Conservation (phyloP, 345 rosid genomes). For the Rhizophora apiculata region DNA sequence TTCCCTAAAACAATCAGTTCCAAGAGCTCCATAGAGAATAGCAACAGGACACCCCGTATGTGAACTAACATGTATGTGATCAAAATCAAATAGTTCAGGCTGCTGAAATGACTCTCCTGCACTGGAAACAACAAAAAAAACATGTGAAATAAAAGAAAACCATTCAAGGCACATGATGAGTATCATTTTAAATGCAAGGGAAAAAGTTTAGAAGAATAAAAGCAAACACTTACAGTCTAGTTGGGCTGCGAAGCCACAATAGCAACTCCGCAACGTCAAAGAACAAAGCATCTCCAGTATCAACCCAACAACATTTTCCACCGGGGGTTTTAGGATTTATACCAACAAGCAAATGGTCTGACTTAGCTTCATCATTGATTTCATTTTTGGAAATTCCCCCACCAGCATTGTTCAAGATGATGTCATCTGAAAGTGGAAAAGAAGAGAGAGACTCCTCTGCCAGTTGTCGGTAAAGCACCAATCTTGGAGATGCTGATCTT, state of each 20-base stretch:
- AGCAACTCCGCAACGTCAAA: slow-evolving; percentile 62
- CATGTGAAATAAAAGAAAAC: slow-evolving; percentile 20
- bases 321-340: slow-evolving; percentile 47
- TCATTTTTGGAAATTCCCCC: slow-evolving; percentile 23
- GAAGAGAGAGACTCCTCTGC: slow-evolving; percentile 98
- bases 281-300: slow-evolving; percentile 73
- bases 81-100: slow-evolving; percentile 82
- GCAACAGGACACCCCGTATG: slow-evolving; percentile 58
- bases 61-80: slow-evolving; percentile 69
- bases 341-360: slow-evolving; percentile 52
- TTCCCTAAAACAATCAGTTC: slow-evolving; percentile 73
- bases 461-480: slow-evolving; percentile 83
- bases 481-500: slow-evolving; percentile 86
- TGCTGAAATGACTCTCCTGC: slow-evolving; percentile 59
- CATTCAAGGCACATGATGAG: background rate
- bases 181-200: background rate
- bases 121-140: slow-evolving; percentile 38
- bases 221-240: slow-evolving; percentile 44
- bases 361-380: slow-evolving; percentile 23
- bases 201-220: slow-evolving; percentile 9
- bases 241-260: slow-evolving; percentile 51
- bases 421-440: slow-evolving; percentile 62
- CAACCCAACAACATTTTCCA: slow-evolving; percentile 93
- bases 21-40: slow-evolving; percentile 89
- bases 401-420: slow-evolving; percentile 21